Percentiles rank a stretch among this genome's conserved stretches.
These are phyloP conservation scores for Zoysia japonica DNA, from an alignment of 176 grass and related monocot species.

Conservation along the genomic window DNA sequence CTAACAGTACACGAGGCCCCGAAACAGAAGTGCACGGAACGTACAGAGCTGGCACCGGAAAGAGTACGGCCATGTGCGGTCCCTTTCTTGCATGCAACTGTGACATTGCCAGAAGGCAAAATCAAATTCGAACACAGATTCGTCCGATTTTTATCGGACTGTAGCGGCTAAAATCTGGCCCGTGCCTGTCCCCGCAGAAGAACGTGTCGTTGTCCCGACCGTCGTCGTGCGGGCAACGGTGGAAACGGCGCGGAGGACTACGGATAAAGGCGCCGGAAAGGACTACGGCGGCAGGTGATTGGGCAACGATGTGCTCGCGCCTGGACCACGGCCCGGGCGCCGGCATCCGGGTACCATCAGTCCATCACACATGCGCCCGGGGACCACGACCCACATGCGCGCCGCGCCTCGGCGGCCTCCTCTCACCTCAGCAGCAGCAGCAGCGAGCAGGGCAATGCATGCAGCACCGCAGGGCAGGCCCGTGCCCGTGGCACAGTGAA, in stretches of 20 bases:
- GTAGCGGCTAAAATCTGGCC: neutral
- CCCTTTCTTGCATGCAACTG: neutral
- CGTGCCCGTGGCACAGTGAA: conserved; percentile 25
- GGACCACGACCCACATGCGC: conserved; percentile 41
- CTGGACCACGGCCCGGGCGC: conserved; percentile 19
- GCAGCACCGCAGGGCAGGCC: conserved; percentile 5
- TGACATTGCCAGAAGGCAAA: neutral
- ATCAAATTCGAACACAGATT: neutral
- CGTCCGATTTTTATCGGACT: neutral
- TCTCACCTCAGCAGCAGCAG: too few species aligned
- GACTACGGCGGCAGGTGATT: conserved; percentile 20
- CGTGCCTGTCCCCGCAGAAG: too few species aligned
- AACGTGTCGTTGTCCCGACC: neutral
- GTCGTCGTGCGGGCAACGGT: neutral
- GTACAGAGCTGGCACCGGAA: neutral
- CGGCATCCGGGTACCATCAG: conserved; percentile 23
- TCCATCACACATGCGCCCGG: conserved; percentile 44
- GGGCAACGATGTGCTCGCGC: conserved; percentile 9
- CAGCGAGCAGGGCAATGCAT: neutral
- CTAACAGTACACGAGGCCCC: too few species aligned
- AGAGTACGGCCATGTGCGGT: neutral
- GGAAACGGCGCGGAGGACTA: neutral
- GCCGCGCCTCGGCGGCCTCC: neutral
- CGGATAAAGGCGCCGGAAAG: neutral
- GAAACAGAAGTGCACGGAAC: neutral